These are phyloP conservation scores for Kappamyces sp. DNA, from an alignment of 192 early-diverging fungal genomes.

Conservation along the genomic window DNA sequence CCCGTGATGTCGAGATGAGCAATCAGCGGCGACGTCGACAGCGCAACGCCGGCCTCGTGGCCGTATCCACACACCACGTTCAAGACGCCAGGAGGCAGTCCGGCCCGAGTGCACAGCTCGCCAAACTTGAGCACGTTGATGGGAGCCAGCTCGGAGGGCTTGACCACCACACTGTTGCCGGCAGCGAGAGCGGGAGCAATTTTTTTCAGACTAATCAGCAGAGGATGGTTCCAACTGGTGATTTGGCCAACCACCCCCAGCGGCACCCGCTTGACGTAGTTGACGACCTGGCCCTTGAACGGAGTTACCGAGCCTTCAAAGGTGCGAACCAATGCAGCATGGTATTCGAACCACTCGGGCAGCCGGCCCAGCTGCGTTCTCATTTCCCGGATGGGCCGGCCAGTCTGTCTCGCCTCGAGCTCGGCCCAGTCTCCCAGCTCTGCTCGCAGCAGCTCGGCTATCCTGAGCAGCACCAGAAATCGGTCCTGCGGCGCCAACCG, in stretches of 20 bases:
- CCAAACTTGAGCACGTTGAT: constrained; percentile 28
- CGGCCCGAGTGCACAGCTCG: constrained; percentile 27
- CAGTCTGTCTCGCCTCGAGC: constrained; percentile 17
- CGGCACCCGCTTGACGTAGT: constrained; percentile 2
- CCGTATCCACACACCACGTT: constrained; percentile 54
- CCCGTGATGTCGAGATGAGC: constrained; percentile 71
- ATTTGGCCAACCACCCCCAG: constrained; percentile 23
- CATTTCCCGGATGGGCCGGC: constrained; percentile 19
- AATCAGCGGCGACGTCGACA: constrained; percentile 51
- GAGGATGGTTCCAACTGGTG: constrained; percentile 68
- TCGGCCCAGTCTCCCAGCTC: background rate
- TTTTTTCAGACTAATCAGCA: constrained; percentile 77
- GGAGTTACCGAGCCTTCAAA: constrained; percentile 13
- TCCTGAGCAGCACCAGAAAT: background rate
- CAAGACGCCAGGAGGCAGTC: constrained; percentile 63
- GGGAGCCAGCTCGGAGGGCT: constrained; percentile 48
- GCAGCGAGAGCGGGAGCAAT: constrained; percentile 69
- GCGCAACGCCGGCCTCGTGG: constrained; percentile 52
- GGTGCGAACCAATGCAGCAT: constrained; percentile 10
- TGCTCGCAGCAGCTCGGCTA: background rate
- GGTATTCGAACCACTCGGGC: constrained; percentile 21
- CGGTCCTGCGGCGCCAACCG: background rate
- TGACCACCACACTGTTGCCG: constrained; percentile 69
- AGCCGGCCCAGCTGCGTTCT: constrained; percentile 9
- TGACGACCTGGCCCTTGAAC: constrained; percentile 17